Evolutionary conservation across 1,284 basidiomycete species (phyloP).

Genomic region (Ceratobasidium sp.): DNA sequence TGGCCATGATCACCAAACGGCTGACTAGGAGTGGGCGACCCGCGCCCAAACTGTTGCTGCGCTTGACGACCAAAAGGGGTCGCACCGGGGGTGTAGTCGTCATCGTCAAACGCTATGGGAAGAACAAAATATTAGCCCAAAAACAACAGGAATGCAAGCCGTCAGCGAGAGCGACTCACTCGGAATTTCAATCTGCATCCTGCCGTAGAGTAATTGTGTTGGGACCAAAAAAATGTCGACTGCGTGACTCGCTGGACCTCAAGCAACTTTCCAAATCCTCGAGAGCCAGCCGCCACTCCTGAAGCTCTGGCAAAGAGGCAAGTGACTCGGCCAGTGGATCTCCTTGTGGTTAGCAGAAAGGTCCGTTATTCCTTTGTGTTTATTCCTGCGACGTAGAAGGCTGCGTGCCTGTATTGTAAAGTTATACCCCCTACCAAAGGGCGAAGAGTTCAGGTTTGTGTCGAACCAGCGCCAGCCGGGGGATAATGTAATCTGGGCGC

Average conservation of each 20-base stretch:
- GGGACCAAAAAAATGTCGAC: neutral
- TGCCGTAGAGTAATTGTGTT: neutral
- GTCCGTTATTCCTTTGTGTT: neutral
- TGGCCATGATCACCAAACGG: slow-evolving; percentile 43
- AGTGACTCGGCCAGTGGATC: neutral
- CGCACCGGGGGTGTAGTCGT: slow-evolving; percentile 52
- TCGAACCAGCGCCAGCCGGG: neutral
- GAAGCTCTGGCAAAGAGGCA: neutral
- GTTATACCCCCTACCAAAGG: no score
- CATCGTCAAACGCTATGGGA: slow-evolving; percentile 70
- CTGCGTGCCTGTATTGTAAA: neutral
- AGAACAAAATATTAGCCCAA: slow-evolving; percentile 1
- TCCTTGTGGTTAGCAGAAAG: neutral
- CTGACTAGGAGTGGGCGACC: slow-evolving; percentile 42
- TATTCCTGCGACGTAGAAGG: neutral
- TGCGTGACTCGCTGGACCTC: neutral
- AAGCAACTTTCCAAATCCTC: neutral
- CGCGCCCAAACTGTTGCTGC: slow-evolving; percentile 43
- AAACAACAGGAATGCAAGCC: neutral
- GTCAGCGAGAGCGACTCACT: slow-evolving; percentile 60
- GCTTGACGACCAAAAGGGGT: slow-evolving; percentile 56
- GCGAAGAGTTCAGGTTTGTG: neutral
- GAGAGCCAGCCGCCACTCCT: neutral
- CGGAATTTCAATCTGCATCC: slow-evolving; percentile 79
- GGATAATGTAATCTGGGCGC: neutral